A percentile compares a stretch with the other conserved stretches of the same genome.
Evolutionary conservation across 2,329 filamentous ascomycete genomes (phyloP).

Genomic region (Pseudocercospora fijiensis): DNA sequence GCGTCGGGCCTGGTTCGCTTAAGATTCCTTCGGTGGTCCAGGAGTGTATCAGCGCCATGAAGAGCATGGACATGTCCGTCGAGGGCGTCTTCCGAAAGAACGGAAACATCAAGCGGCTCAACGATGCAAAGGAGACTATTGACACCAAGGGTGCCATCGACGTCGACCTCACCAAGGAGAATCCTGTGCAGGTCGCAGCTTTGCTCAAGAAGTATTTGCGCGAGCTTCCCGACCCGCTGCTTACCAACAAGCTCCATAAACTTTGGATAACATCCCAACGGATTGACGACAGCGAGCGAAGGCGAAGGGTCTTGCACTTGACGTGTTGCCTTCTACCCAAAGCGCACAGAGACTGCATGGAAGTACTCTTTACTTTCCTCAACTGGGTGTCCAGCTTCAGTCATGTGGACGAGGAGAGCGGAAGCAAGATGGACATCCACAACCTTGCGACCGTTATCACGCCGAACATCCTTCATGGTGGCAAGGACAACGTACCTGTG

Average conservation of each 20-base stretch:
- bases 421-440: constrained; percentile 98
- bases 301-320: constrained; percentile 82
- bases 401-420: constrained; percentile 92
- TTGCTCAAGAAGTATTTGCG: constrained; percentile 92
- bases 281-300: constrained; percentile 76
- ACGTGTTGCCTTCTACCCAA: constrained; percentile 92
- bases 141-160: constrained; percentile 82
- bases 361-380: constrained; percentile 92
- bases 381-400: constrained; percentile 98
- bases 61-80: constrained; percentile 98
- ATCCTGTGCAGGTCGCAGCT: constrained; percentile 89
- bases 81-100: constrained; percentile 99
- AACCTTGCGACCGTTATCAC: constrained; percentile 97
- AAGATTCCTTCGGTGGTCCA: constrained; percentile 94
- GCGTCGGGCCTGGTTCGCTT: constrained; percentile 85
- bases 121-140: constrained; percentile 80
- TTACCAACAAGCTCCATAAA: constrained; percentile 91
- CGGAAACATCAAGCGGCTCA: constrained; percentile 92
- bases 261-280: constrained; percentile 87
- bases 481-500: constrained; percentile 36
- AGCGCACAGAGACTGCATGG: constrained; percentile 85
- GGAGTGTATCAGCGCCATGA: constrained; percentile 89
- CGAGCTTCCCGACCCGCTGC: constrained; percentile 87
- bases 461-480: constrained; percentile 76
- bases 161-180: constrained; percentile 82